Base-by-base conservation (phyloP, 768 basidiomycete genomes). In the Phlebiopsis gigantea region DNA sequence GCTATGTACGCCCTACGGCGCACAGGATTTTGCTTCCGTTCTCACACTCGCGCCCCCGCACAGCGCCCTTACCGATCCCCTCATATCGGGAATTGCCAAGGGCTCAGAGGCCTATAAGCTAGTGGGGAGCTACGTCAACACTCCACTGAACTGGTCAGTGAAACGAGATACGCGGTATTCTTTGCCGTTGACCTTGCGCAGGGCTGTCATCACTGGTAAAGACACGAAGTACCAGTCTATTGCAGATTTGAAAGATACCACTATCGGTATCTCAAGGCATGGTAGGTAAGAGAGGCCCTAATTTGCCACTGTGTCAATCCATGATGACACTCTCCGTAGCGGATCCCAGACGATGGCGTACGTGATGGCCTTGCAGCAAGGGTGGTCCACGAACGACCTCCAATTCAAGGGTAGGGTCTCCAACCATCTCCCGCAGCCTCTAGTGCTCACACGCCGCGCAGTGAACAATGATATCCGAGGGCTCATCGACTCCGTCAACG, bases 261-360 rank as follows among this genome's bases (percentile, higher is more conserved):
- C 84, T 3, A 79, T 97, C 29, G 96, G 96, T 3, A 96, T 98
- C 53, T 96, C 93, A 24, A 76, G 96, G 39, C 73, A 81, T 46
- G 96, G 94, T 63, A 96, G 90, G 90, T 84, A 57, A 57, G 71
- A 9, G 45, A 19, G 2, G 8, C 8, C 17, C 31, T 22, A n/a
- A 24, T 53, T 12, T 0, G 50, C 14, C 15, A 12, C 49, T 45
- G 10, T 19, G 12, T 49, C 5, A 24, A 12, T 21, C 17, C 48
- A 57, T 24, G 10, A 59, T 31, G 25, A 41, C 43, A 53, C 34
- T 34, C 12, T 48, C 2, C n/a, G n/a, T 1, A 61, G 90, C 63
- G 93, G 93, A 22, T 90, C 88, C 61, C 89, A 95, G 68, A 93
- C 91, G 1, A 98, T 98, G 94, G 95, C 93, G 2, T 90, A 87